phyloP scores from a whole-genome alignment of 768 basidiomycete genomes.

The Phaeolepiota aurea region DNA sequence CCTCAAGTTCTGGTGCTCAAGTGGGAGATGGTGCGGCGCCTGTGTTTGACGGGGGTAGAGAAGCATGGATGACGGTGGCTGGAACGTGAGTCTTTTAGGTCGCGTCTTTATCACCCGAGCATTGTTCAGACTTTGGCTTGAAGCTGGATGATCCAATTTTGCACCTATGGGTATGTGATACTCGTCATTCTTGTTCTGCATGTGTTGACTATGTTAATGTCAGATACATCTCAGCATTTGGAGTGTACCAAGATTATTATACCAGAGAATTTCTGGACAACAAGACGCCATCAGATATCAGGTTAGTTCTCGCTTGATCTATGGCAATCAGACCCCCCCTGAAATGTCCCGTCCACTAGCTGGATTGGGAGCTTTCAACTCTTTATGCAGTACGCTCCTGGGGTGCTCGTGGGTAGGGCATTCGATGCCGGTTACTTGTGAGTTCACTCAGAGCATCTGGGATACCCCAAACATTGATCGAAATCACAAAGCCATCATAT shows the following conservation, averaged over 20 bases:
- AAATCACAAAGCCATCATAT: slow-evolving; percentile 22
- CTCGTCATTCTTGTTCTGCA: not conserved
- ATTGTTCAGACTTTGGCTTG: too few relatives aligned
- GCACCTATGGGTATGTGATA: slow-evolving; percentile 31
- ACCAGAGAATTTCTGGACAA: slow-evolving; percentile 27
- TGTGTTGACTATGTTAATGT: too few relatives aligned
- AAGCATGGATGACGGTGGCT: slow-evolving; percentile 33
- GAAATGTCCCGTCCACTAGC: slow-evolving; percentile 12
- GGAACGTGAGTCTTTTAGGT: slow-evolving; percentile 32
- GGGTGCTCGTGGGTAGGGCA: slow-evolving; percentile 28
- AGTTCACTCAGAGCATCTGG: slow-evolving; percentile 9
- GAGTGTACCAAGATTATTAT: slow-evolving; percentile 42
- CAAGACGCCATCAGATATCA: slow-evolving; percentile 35
- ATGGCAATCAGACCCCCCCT: slow-evolving; percentile 4
- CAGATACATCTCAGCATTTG: slow-evolving; percentile 36
- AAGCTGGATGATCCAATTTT: slow-evolving; percentile 37
- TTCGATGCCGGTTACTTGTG: slow-evolving; percentile 44
- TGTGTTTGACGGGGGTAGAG: slow-evolving; percentile 22
- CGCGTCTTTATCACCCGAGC: too few relatives aligned
- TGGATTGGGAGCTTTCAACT: slow-evolving; percentile 46
- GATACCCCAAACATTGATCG: slow-evolving; percentile 2
- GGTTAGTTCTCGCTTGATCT: slow-evolving; percentile 14
- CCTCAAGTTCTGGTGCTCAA: too few relatives aligned
- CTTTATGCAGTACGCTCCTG: slow-evolving; percentile 34
- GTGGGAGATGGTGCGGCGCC: slow-evolving; percentile 5